phyloP scores from a whole-genome alignment of 768 basidiomycete genomes.

The Boletus sp. region DNA sequence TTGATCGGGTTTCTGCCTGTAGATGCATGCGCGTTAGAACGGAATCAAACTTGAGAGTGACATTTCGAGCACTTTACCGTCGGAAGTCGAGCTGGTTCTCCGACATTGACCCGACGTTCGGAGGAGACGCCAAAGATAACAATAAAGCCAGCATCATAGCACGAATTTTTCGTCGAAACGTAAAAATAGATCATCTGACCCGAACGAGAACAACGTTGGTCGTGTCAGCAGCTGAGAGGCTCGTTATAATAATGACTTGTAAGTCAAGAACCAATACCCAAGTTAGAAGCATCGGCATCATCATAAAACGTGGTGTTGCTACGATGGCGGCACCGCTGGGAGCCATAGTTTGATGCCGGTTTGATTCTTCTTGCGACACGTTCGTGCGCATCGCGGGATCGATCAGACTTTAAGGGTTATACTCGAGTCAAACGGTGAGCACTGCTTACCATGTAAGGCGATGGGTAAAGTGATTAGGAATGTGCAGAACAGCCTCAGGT shows the following conservation, averaged over 20 bases:
- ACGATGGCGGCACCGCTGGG: conserved; percentile 14
- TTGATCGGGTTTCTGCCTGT: background rate
- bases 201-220: background rate
- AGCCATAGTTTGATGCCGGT: background rate
- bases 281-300: conserved; percentile 17
- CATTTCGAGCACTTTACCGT: background rate
- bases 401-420: background rate
- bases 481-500: background rate
- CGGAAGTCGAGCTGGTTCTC: background rate
- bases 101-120: background rate
- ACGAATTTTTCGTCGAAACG: background rate
- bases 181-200: conserved; percentile 2
- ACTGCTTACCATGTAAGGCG: background rate
- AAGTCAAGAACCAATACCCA: conserved; percentile 5
- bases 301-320: background rate
- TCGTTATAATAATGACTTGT: background rate
- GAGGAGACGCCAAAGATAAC: background rate
- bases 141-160: background rate
- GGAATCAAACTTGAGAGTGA: conserved; percentile 10
- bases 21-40: background rate
- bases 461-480: background rate
- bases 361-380: conserved; percentile 5
- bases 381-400: conserved; percentile 12
- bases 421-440: background rate
- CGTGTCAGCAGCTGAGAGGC: background rate